Conservation (phyloP, 805 yeast species). For the Nakazawaea sp. region DNA sequence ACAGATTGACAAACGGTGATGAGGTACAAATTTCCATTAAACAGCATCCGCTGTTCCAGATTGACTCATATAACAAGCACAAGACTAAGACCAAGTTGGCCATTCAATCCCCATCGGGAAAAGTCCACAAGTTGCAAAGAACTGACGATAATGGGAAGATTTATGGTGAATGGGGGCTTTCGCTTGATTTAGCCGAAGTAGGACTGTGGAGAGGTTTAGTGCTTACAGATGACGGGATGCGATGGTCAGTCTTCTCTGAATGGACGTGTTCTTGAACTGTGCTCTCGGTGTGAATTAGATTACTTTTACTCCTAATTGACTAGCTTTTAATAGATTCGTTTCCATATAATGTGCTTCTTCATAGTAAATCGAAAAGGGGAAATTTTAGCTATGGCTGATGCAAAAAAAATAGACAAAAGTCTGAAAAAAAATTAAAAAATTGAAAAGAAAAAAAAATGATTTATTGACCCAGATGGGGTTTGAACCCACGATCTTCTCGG, state of each 20-base stretch:
- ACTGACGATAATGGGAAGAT: conserved; percentile 35
- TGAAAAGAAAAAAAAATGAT: neutral
- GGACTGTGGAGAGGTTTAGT: conserved; percentile 86
- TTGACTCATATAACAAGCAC: conserved; percentile 11
- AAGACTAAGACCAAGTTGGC: conserved; percentile 50
- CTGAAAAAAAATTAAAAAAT: neutral
- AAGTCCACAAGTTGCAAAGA: conserved; percentile 52
- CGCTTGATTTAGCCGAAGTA: conserved; percentile 54
- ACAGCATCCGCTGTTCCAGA: conserved; percentile 47
- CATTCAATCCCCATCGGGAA: conserved; percentile 81
- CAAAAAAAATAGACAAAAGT: conserved; percentile 1
- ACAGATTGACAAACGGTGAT: conserved; percentile 45
- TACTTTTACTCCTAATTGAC: no score
- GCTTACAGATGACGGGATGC: conserved; percentile 65
- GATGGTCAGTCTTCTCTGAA: conserved; percentile 88
- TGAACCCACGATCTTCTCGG: conserved; percentile 14
- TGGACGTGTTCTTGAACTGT: conserved; percentile 84
- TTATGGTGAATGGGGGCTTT: conserved; percentile 53
- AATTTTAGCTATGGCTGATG: no score
- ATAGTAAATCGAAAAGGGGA: no score
- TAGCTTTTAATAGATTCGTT: no score
- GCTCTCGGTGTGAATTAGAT: no score
- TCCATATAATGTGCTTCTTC: no score
- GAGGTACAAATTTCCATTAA: conserved; percentile 59
- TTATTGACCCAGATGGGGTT: conserved; percentile 12